These are phyloP conservation scores for Euphrasia confusa DNA, from an alignment of 257 asterid species.

Conservation along the genomic window DNA sequence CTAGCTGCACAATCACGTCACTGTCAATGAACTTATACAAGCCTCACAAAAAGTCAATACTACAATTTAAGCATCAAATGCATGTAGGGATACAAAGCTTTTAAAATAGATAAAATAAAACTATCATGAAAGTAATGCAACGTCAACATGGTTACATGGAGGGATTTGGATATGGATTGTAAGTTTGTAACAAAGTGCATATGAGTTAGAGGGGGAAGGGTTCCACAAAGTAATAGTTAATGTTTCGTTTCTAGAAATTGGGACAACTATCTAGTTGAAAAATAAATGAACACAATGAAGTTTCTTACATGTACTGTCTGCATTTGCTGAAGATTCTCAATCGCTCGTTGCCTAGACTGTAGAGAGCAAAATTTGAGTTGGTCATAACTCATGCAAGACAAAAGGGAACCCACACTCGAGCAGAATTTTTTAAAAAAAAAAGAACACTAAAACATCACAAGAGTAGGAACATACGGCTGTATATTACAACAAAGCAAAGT, in stretches of 20 bases:
- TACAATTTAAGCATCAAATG: conserved; percentile 14
- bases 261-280: conserved; percentile 4
- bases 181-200: too few relatives aligned
- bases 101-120: not conserved
- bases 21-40: conserved; percentile 21
- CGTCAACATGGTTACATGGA: not conserved
- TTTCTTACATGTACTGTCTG: conserved; percentile 79
- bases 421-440: conserved; percentile 3
- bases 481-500: conserved; percentile 13
- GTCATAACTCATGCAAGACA: conserved; percentile 17
- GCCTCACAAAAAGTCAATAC: not conserved
- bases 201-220: too few relatives aligned
- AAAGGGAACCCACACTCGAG: conserved; percentile 19
- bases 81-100: not conserved
- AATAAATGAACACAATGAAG: conserved; percentile 18
- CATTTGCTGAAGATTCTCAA: conserved; percentile 86
- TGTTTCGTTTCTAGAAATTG: not conserved
- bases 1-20: conserved; percentile 57
- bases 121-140: not conserved
- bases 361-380: conserved; percentile 23
- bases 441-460: not conserved
- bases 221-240: too few relatives aligned
- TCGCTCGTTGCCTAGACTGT: conserved; percentile 96
- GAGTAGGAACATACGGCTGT: conserved; percentile 16
- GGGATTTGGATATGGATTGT: not conserved